phyloP scores from a whole-genome alignment of 371 early-diverging fungal species.

The Dinochytrium kinnereticum region DNA sequence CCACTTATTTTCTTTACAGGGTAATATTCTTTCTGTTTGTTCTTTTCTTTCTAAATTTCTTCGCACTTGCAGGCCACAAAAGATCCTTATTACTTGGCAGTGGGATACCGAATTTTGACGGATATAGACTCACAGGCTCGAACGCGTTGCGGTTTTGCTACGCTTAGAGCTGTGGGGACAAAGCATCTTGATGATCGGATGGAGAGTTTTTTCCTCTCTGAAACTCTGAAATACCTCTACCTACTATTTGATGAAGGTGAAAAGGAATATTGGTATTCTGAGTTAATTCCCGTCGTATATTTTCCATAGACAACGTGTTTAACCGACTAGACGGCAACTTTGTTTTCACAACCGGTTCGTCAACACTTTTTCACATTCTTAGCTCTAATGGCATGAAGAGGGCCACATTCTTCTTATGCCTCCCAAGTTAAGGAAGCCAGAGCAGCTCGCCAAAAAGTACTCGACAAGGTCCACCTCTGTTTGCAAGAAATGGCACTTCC shows the following conservation, averaged over 20 bases:
- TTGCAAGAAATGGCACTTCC: neutral
- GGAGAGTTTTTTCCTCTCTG: slow-evolving; percentile 94
- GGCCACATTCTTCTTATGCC: slow-evolving; percentile 72
- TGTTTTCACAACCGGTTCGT: slow-evolving; percentile 81
- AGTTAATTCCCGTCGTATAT: no score
- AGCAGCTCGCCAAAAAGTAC: slow-evolving; percentile 1
- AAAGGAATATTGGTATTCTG: neutral
- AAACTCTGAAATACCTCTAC: slow-evolving; percentile 93
- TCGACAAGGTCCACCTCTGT: neutral
- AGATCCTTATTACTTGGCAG: slow-evolving; percentile 87
- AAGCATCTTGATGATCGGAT: slow-evolving; percentile 81
- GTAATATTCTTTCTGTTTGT: no score
- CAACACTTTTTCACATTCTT: neutral
- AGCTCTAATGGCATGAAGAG: slow-evolving; percentile 52
- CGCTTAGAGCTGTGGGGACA: slow-evolving; percentile 69
- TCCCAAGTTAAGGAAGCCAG: slow-evolving; percentile 13
- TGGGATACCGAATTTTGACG: slow-evolving; percentile 83
- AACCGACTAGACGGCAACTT: slow-evolving; percentile 73
- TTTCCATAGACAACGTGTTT: slow-evolving; percentile 48
- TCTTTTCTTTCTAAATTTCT: no score
- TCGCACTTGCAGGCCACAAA: slow-evolving; percentile 80
- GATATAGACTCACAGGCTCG: slow-evolving; percentile 77
- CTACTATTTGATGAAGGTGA: slow-evolving; percentile 78
- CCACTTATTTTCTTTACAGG: slow-evolving; percentile 87
- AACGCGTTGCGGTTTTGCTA: slow-evolving; percentile 85